Evolutionary conservation across 148 eudicot species (phyloP).

Genomic region (Polygonum aviculare): DNA sequence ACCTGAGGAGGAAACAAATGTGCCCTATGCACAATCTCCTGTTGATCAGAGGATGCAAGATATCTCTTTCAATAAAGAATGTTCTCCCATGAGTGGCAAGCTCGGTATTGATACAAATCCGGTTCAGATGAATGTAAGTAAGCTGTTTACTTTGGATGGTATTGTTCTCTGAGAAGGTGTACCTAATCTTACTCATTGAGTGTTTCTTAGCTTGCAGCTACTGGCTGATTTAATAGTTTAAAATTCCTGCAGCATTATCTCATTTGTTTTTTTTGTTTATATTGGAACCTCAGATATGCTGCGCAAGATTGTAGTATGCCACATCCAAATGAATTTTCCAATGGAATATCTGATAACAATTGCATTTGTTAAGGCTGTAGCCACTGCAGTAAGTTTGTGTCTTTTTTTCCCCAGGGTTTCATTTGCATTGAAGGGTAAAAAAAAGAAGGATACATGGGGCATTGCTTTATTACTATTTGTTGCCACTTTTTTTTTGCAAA

Average conservation of each 20-base stretch:
- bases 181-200: neutral
- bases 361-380: neutral
- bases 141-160: neutral
- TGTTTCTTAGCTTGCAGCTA: neutral
- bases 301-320: neutral
- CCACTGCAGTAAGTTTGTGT: neutral
- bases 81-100: neutral
- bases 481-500: conserved; percentile 8
- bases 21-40: conserved; percentile 8
- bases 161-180: neutral
- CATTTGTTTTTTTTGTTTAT: neutral
- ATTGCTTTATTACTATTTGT: neutral
- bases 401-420: neutral
- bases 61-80: conserved; percentile 12
- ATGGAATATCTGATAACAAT: neutral
- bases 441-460: neutral
- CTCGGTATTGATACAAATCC: neutral
- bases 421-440: neutral
- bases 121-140: conserved; percentile 39
- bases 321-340: neutral
- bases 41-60: conserved; percentile 12
- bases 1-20: neutral
- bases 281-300: neutral
- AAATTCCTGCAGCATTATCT: neutral
- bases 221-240: neutral